Conservation (phyloP, 306 rosid genomes). For the Casuarina glauca region DNA sequence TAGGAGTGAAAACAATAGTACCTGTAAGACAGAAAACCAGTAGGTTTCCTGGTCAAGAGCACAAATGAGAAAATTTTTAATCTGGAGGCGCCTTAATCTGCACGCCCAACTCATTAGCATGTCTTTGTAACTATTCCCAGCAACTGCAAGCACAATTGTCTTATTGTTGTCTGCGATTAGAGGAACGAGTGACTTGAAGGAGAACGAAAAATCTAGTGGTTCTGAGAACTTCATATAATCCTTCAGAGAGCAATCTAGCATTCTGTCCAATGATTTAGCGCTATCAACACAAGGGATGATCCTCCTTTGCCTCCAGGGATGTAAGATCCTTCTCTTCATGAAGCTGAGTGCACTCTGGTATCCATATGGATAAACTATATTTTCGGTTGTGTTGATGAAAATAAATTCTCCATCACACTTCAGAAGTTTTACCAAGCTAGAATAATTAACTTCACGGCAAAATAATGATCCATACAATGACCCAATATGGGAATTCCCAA, state of each 20-base stretch:
- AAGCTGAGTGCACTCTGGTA: conserved; percentile 23
- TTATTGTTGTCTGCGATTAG: conserved; percentile 60
- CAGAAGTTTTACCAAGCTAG: conserved; percentile 55
- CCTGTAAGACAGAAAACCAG: conserved; percentile 77
- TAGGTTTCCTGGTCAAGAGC: conserved; percentile 84
- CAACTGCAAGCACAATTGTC: conserved; percentile 69
- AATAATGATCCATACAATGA: conserved; percentile 70
- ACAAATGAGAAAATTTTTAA: conserved; percentile 62
- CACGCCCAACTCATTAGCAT: conserved; percentile 99
- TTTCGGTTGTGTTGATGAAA: conserved; percentile 43
- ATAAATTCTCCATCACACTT: conserved; percentile 49
- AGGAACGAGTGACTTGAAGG: conserved; percentile 73
- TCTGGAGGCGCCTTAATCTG: conserved; percentile 58
- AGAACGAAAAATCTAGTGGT: conserved; percentile 61
- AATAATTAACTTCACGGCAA: conserved; percentile 44
- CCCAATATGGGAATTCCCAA: conserved; percentile 63
- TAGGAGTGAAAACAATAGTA: conserved; percentile 21
- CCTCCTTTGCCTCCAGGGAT: conserved; percentile 50
- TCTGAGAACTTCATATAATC: conserved; percentile 37
- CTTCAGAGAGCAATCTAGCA: conserved; percentile 43
- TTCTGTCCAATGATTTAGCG: conserved; percentile 35
- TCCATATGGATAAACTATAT: conserved; percentile 35
- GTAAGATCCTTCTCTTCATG: conserved; percentile 39
- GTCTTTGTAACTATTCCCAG: conserved; percentile 93
- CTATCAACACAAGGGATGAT: conserved; percentile 38